phyloP scores from a whole-genome alignment of 2,329 filamentous ascomycete species.

The Immersiporthe knoxdaviesiana region DNA sequence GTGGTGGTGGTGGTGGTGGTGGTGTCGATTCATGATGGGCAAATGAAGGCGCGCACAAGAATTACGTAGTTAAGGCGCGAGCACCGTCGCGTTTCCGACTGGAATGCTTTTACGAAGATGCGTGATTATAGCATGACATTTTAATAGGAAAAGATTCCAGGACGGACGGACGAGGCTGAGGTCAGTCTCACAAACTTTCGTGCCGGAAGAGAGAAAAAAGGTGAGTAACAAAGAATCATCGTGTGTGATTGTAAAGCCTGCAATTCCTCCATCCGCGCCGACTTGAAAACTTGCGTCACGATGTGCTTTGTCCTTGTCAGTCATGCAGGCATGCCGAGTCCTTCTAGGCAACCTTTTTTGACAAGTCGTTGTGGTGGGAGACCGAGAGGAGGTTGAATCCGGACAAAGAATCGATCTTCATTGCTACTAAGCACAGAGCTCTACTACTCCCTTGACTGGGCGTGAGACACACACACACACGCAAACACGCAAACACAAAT shows the following conservation, averaged over 20 bases:
- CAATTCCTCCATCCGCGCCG: not conserved
- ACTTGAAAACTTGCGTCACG: not conserved
- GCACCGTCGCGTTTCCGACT: not conserved
- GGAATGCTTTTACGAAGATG: not conserved
- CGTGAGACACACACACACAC: not conserved
- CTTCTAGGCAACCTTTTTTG: not conserved
- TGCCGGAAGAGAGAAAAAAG: not conserved
- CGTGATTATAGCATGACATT: not conserved
- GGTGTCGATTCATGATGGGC: slow-evolving; percentile 3
- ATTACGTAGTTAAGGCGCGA: not conserved
- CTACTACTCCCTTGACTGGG: slow-evolving; percentile 1
- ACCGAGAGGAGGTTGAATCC: not conserved
- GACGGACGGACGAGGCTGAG: not conserved
- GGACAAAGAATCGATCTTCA: slow-evolving; percentile 4
- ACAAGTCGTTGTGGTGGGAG: not conserved
- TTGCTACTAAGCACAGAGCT: not conserved
- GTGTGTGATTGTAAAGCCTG: not conserved
- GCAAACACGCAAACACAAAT: not conserved
- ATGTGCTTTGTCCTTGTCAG: not conserved
- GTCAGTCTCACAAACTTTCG: not conserved
- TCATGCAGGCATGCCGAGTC: not conserved
- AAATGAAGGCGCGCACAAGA: not conserved
- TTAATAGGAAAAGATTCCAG: not conserved
- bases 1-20: no score
- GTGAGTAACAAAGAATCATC: slow-evolving; percentile 5